Evolutionary conservation across 768 basidiomycete genomes (phyloP), one percentile per base, ranked within the genome.

Genomic region (Lentinula detonsa): DNA sequence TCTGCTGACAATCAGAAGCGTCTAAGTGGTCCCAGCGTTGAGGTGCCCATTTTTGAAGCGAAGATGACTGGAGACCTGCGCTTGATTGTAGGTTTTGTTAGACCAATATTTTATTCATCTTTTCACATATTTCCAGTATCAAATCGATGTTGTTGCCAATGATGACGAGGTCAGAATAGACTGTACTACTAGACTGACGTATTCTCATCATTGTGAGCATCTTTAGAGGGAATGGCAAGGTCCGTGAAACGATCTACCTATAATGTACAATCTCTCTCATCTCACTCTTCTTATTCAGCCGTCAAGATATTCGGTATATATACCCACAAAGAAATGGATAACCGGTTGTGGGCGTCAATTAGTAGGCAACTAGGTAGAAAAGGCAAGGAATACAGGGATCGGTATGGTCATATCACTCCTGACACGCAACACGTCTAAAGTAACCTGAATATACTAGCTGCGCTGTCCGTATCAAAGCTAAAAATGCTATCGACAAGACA

Each of bases 1-100:
- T 88, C 88, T 1, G 75, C 77, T 10, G 83, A 86, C 60, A 90
- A 89, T 63, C 85, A 89, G 64, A 86, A 87, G 69, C 71, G 79
- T 6, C 72, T 89, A 11, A 83, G 75, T 21, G 78, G 78, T 0
- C 55, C 68, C 0, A 71, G 74, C 11, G 69, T 70, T 13, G 79
- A 79, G 0, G 70, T 89, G 2, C 85, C 87, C 0, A 78, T 90
- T 9, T 89, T 78, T 57, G 86, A 88, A 66, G 88, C 88, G 0
- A 88, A 87, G 68, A 84, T 88, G 78, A 81, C 81, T 9, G 65
- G 74, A 0, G 82, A 85, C 63, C 67, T 76, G 23, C 72, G 82
- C 10, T 69, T 86, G 23, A 74, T 86, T 1, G 84, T 84, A 65
- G 4, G 79, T 70, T 39, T 18, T 35, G 9, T 4, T 15, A 10